These are phyloP conservation scores for Diplodia scrobiculata DNA, from an alignment of 2,329 filamentous ascomycete genomes.

Conservation along the genomic window DNA sequence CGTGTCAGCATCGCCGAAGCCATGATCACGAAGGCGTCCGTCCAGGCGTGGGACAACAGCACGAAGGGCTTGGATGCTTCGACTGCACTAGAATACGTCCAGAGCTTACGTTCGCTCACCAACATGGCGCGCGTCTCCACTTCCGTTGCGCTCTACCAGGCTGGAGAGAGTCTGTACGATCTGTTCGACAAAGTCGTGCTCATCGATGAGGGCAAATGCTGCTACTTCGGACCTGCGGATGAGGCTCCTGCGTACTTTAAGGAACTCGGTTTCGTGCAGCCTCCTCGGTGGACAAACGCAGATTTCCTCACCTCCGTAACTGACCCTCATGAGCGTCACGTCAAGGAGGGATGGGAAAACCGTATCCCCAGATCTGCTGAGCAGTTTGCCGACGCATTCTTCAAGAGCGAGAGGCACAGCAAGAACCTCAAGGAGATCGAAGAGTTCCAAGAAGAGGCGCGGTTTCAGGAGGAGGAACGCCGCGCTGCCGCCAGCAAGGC, in stretches of 20 bases:
- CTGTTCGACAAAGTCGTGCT: conserved; percentile 47
- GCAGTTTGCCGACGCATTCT: conserved; percentile 56
- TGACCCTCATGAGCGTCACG: conserved; percentile 59
- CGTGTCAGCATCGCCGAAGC: conserved; percentile 54
- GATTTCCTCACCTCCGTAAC: conserved; percentile 75
- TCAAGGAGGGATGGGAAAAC: conserved; percentile 60
- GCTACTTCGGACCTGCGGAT: conserved; percentile 65
- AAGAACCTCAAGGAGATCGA: conserved; percentile 46
- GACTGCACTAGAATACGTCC: conserved; percentile 72
- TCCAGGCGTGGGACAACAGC: conserved; percentile 59
- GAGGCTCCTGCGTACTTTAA: conserved; percentile 67
- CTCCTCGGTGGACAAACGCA: conserved; percentile 66
- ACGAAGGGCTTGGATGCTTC: conserved; percentile 73
- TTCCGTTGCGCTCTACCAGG: conserved; percentile 71
- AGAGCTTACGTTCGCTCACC: conserved; percentile 65
- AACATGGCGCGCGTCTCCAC: conserved; percentile 65
- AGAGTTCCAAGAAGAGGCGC: conserved; percentile 44
- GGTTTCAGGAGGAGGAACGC: conserved; percentile 39
- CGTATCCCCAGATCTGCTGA: conserved; percentile 58
- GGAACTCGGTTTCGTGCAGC: conserved; percentile 67
- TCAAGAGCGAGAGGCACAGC: conserved; percentile 42
- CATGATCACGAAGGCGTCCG: conserved; percentile 49
- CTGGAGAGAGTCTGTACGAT: conserved; percentile 49
- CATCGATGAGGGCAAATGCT: conserved; percentile 47
- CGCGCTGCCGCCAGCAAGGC: conserved; percentile 40